Base-by-base conservation (phyloP, 805 yeast genomes). In the Saturnispora silvae region DNA sequence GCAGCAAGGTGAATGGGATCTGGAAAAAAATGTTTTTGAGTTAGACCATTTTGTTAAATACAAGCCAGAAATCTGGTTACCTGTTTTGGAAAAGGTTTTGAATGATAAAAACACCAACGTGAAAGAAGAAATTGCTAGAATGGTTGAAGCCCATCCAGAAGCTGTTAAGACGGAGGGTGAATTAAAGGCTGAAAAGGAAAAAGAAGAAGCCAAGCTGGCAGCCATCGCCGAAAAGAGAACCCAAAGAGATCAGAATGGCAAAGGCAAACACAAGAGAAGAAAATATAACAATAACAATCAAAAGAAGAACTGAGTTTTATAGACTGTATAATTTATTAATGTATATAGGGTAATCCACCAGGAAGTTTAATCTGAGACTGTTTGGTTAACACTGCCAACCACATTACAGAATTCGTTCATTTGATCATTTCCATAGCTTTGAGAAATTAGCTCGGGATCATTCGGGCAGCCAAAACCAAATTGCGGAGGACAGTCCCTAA, bases 1-100 rank as follows among this genome's bases (percentile, higher is more conserved):
- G 8, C 65, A 70, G 38, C 98, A 94, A 57, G 84, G 84, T 3
- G 81, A 81, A 32, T 92, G 96, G 96, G 75, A 72, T 28, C 58
- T 89, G 31, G 77, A 72, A 1, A 71, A 71, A 43, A 74, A 76
- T 43, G 86, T 77, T 4, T 79, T 89, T 52, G 70, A 69, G 23
- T 38, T 83, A 25, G 70, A 65, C 29, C 87, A 81, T 52, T 79
- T 86, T 48, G 70, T 70, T 19, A 66, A 72, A 1, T 61, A 70
- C 22, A 71, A 68, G 33, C 81, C 77, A 47, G 61, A 61, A 16
- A 64, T 73, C 1, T 89, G 97, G 96, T 75, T 75, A 1, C 65
- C 65, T 10, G 85, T 76, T 0, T 59, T 82, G 46, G 58, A 60
- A 37, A 53, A 63, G 35, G 83, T 81, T 0, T 60, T 81, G 15